These are phyloP conservation scores for Lasiosphaeria miniovina DNA, from an alignment of 495 filamentous ascomycete species.

Conservation along the genomic window DNA sequence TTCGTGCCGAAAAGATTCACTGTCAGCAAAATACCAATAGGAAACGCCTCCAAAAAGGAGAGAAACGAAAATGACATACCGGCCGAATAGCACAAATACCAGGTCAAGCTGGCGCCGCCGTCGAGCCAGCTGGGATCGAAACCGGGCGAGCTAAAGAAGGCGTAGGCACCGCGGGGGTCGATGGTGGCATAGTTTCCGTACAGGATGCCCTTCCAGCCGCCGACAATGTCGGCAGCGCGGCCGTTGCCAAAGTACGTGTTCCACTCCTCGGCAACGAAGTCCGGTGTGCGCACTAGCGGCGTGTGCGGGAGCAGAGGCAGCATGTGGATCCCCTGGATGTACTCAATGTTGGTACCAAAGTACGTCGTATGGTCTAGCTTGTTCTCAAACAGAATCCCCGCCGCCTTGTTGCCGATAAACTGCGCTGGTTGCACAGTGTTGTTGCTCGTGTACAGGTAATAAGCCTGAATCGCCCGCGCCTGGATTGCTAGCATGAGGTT, in stretches of 20 bases:
- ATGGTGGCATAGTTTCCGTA: conserved; percentile 78
- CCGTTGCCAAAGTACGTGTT: conserved; percentile 66
- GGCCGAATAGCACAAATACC: conserved; percentile 83
- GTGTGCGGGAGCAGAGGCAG: conserved; percentile 75
- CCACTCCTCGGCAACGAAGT: conserved; percentile 87
- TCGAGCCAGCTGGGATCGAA: conserved; percentile 78
- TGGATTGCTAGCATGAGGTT: conserved; percentile 81
- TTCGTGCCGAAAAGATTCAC: too few species aligned
- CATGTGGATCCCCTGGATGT: conserved; percentile 96
- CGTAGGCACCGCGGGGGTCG: conserved; percentile 65
- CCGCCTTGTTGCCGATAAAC: conserved; percentile 81
- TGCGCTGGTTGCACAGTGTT: conserved; percentile 74
- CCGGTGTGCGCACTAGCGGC: conserved; percentile 59
- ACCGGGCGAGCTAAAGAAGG: conserved; percentile 64
- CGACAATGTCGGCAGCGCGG: conserved; percentile 55
- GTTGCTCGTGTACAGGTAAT: conserved; percentile 70
- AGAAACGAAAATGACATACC: conserved; percentile 31
- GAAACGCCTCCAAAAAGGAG: too few species aligned
- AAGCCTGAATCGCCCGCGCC: conserved; percentile 65
- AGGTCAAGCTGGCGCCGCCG: conserved; percentile 80
- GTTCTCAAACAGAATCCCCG: conserved; percentile 95
- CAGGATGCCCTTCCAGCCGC: conserved; percentile 84
- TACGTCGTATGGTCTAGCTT: conserved; percentile 95
- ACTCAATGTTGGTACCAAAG: conserved; percentile 78
- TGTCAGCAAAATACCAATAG: too few species aligned